Evolutionary conservation across 1,139 yeast genomes (phyloP), one percentile per base, ranked within the genome.

Genomic region (Spencermartinsiella ligniputridi): DNA sequence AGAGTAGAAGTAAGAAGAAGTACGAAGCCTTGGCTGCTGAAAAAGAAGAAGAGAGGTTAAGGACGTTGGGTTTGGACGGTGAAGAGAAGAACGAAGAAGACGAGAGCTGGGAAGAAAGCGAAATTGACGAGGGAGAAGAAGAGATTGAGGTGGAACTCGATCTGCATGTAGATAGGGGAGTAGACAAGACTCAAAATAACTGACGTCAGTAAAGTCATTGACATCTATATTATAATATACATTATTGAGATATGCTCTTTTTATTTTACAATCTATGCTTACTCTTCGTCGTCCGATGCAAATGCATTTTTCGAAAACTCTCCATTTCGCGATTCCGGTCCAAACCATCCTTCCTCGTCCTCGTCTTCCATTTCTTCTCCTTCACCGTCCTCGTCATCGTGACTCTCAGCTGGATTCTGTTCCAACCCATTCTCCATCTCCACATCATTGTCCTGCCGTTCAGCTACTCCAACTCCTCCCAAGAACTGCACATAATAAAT

Each of bases 401-500:
- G 58, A 3, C 50, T 46, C 13, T 42, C 45, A 11, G 42, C 40
- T 17, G 38, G 37, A 4, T 6, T 8, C 15, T 27, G 15, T n/a
- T 37, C 42, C 15, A 35, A 32, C 16, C 40, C 52, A 6, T 52
- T 53, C 2, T 46, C 53, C 44, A 44, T 41, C 2, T 46, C 52
- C 4, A 44, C 44, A 15, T 46, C 57, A 8, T 47, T 54, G 3
- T 52, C 53, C 5, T 40, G 54, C n/a, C 41, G 50, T 6, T 47
- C 45, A 11, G 43, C 49, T 9, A 27, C n/a, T n/a, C 32, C 32
- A n/a, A 27, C 15, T 11, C 32, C 32, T n/a, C 15, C 32, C 59
- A 50, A 67, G 53, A 44, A 71, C 55, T 52, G 70, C 47, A 66
- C 76, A 75, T 78, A 66, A 60, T 79, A 80, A 46, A 73, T 74